Conservation (phyloP, 2,329 filamentous ascomycete species). For the Nigrograna mackinnonii region DNA sequence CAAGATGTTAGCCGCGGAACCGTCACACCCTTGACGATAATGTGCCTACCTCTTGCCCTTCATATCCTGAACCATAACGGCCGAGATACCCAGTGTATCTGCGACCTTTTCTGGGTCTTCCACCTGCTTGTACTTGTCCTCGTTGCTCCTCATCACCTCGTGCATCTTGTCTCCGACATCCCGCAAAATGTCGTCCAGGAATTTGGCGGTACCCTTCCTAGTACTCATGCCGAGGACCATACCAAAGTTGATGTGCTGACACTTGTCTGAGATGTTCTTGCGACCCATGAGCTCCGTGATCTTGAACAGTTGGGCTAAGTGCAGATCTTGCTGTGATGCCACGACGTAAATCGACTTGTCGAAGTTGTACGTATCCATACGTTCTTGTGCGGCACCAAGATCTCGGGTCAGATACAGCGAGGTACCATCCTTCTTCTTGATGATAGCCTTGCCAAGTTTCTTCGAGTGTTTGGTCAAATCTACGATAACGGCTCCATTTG, state of each 20-base stretch:
- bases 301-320: conserved; percentile 66
- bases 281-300: conserved; percentile 64
- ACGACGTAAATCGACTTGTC: conserved; percentile 73
- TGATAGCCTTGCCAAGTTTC: conserved; percentile 66
- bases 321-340: conserved; percentile 66
- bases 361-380: conserved; percentile 64
- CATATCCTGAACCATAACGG: conserved; percentile 99
- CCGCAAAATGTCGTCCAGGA: conserved; percentile 92
- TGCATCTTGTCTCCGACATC: conserved; percentile 85
- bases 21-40: too few species aligned
- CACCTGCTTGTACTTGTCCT: conserved; percentile 87
- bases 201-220: conserved; percentile 51
- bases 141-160: conserved; percentile 91
- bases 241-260: conserved; percentile 68
- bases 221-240: conserved; percentile 70
- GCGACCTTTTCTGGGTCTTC: conserved; percentile 80
- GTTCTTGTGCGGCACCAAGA: conserved; percentile 67
- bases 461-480: conserved; percentile 72
- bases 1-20: conserved; percentile 6
- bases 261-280: conserved; percentile 62
- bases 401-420: conserved; percentile 72
- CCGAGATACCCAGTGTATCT: conserved; percentile 88
- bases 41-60: conserved; percentile 75
- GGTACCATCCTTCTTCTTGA: conserved; percentile 69
- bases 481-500: conserved; percentile 68